These are phyloP conservation scores for Mortierella sp. DNA, from an alignment of 371 early-diverging fungal genomes.

Conservation along the genomic window DNA sequence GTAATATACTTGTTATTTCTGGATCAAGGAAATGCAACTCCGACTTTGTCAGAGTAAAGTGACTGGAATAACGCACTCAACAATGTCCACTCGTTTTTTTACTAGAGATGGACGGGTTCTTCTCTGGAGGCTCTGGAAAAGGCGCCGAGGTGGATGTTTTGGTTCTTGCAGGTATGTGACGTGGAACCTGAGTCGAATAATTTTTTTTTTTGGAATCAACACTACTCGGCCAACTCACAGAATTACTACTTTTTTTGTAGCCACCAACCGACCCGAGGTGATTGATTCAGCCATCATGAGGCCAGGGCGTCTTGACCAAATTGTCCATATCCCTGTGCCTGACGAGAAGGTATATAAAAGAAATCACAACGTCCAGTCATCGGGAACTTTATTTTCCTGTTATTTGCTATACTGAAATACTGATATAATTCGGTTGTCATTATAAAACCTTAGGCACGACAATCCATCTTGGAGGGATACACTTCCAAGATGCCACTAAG, in stretches of 20 bases:
- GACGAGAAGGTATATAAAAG: slow-evolving; percentile 68
- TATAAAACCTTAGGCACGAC: slow-evolving; percentile 26
- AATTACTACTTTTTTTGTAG: slow-evolving; percentile 42
- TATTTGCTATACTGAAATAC: too few species aligned
- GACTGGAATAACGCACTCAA: neutral
- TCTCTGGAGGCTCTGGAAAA: slow-evolving; percentile 61
- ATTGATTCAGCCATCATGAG: slow-evolving; percentile 96
- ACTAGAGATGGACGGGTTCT: slow-evolving; percentile 86
- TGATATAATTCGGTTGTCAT: neutral
- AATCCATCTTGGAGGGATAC: slow-evolving; percentile 63
- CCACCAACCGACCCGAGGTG: slow-evolving; percentile 76
- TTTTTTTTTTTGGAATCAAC: too few species aligned
- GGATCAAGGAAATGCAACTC: neutral
- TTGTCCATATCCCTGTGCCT: slow-evolving; percentile 96
- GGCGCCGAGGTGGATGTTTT: slow-evolving; percentile 70
- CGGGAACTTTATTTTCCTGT: too few species aligned
- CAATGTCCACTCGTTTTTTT: neutral
- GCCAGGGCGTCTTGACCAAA: slow-evolving; percentile 99
- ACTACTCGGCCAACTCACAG: too few species aligned
- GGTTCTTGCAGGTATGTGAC: slow-evolving; percentile 75
- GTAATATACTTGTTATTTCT: slow-evolving; percentile 50
- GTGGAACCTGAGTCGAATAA: neutral
- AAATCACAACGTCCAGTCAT: too few species aligned
- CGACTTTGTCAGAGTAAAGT: neutral
- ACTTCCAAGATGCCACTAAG: slow-evolving; percentile 68